Base-by-base conservation (phyloP, 164 flowering plant genomes). In the Piper betle region DNA sequence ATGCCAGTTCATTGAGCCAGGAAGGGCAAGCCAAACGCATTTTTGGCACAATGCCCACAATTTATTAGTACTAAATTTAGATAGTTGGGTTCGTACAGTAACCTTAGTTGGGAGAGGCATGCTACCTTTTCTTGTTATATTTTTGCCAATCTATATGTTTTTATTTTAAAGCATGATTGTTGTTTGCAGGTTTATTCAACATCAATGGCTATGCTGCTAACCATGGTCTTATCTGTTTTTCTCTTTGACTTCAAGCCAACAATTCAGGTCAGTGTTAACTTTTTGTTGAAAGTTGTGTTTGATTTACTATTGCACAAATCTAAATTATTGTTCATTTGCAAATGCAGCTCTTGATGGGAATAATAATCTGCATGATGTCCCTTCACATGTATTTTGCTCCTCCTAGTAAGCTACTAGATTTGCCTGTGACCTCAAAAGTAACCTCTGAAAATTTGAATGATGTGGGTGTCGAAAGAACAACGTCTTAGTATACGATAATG, bases 151-250 rank as follows among this genome's bases (percentile, higher is more conserved):
- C 50, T 33, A 62, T 43, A 52, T 33, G 50, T 2, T 6, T 42
- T 18, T 19, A 33, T 19, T n/a, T 48, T 48, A 10, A 33, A 10
- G 9, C 9, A 4, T 18, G 9, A 11, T 25, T 63, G 6, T 50
- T 55, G 37, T 50, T 39, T 73, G 54, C 75, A 90, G 96, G 97
- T 93, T 37, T 90, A 86, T 69, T 86, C 98, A 40, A 93, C 97
- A 19, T 93, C 98, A 53, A 90, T 93, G 98, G 98, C 98, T 5
- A 93, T 93, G 98, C 79, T 93, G 25, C 74, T 93, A 65, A 92
- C 97, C 17, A 89, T 86, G 94, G 75, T 89, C 50, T 55, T 87
- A 53, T 89, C 96, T 4, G 78, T 89, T 0, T 81, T 68, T 66
- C 87, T 92, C 65, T 91, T 91, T 80, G 69, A 69, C 61, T 86